Percentiles rank a stretch among this genome's conserved stretches.
Conservation (phyloP, 2,329 filamentous ascomycete genomes). For the Gaeumannomyces sp. region DNA sequence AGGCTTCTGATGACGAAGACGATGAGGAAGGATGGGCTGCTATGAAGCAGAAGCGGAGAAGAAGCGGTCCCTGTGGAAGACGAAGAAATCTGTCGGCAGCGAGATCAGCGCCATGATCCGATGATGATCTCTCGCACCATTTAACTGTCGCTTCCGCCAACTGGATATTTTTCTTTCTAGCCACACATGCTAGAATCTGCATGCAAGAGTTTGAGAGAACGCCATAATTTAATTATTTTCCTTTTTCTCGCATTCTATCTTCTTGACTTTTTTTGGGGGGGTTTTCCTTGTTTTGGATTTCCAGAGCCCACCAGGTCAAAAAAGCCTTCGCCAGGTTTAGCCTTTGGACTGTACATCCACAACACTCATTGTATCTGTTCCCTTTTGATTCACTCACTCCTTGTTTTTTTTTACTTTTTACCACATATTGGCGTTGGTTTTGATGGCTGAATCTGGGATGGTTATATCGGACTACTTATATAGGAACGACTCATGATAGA, state of each 20-base stretch:
- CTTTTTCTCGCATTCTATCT: slow-evolving; percentile 9
- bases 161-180: slow-evolving; percentile 1
- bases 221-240: slow-evolving; percentile 25
- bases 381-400: slow-evolving; percentile 12
- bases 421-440: not conserved
- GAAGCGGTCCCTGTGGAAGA: slow-evolving; percentile 60
- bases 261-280: not conserved
- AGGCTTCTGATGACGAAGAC: slow-evolving; percentile 53
- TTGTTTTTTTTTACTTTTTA: slow-evolving; percentile 6
- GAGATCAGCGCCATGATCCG: slow-evolving; percentile 44
- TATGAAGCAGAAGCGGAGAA: slow-evolving; percentile 65
- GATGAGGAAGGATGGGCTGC: slow-evolving; percentile 65
- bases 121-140: slow-evolving; percentile 18
- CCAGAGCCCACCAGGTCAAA: not conserved
- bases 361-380: slow-evolving; percentile 13
- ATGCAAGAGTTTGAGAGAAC: slow-evolving; percentile 7
- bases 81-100: slow-evolving; percentile 48
- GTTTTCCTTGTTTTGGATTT: not conserved
- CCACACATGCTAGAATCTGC: not conserved
- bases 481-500: slow-evolving; percentile 14
- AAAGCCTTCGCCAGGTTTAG: not conserved
- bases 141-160: not conserved
- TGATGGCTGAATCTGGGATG: not conserved
- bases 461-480: slow-evolving; percentile 9
- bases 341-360: not conserved